A percentile compares a stretch with the other conserved stretches of the same genome.
Conservation (phyloP, 2,329 filamentous ascomycete genomes). For the Aureobasidium sp. region DNA sequence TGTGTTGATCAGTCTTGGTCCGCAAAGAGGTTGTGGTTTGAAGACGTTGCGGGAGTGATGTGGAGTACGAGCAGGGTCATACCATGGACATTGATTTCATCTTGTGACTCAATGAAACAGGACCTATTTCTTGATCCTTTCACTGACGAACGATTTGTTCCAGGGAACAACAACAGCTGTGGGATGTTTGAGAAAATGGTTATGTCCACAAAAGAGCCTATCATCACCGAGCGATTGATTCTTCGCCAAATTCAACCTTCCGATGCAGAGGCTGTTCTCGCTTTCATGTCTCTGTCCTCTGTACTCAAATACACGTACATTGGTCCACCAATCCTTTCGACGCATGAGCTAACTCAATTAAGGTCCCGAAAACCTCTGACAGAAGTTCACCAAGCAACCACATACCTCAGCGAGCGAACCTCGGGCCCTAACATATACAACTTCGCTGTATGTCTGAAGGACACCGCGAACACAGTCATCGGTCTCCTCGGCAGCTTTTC, state of each 20-base stretch:
- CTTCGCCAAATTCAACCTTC: not conserved
- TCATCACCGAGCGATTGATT: slow-evolving; percentile 2
- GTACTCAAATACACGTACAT: not conserved
- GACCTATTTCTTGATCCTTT: too few species aligned
- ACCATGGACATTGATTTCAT: not conserved
- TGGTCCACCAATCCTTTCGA: not conserved
- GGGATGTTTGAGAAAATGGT: not conserved
- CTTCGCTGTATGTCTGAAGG: slow-evolving; percentile 2
- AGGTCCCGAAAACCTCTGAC: not conserved
- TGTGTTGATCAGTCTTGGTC: not conserved
- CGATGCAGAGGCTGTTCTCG: not conserved
- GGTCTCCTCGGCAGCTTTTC: slow-evolving; percentile 17
- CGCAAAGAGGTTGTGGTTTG: not conserved
- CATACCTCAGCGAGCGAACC: slow-evolving; percentile 5
- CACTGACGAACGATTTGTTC: not conserved
- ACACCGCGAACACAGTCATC: slow-evolving; percentile 14
- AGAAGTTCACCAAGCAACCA: not conserved
- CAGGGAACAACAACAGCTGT: not conserved
- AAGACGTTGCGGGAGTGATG: not conserved
- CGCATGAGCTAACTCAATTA: not conserved
- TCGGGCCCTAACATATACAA: slow-evolving; percentile 4
- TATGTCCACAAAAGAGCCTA: not conserved
- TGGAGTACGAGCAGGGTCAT: not conserved
- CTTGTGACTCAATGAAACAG: not conserved
- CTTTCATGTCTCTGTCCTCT: not conserved